These are phyloP conservation scores for Calcarisporium arbuscula DNA, from an alignment of 2,329 filamentous ascomycete genomes.

Conservation along the genomic window DNA sequence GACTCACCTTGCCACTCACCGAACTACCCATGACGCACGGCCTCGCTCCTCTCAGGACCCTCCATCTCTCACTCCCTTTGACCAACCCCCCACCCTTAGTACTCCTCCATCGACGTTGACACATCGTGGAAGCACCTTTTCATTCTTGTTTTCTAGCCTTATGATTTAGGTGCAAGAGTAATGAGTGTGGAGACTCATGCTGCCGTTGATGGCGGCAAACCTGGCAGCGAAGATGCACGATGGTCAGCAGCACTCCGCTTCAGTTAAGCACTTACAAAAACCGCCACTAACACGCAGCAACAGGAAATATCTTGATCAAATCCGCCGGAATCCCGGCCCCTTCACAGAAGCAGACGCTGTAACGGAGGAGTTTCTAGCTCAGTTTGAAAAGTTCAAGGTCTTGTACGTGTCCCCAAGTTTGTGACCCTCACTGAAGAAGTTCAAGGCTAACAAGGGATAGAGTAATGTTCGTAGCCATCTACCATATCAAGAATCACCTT, in stretches of 20 bases:
- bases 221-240: slow-evolving; percentile 23
- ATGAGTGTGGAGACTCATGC: slow-evolving; percentile 20
- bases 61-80: no score
- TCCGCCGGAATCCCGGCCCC: slow-evolving; percentile 71
- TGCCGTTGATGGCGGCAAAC: slow-evolving; percentile 4
- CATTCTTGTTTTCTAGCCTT: no score
- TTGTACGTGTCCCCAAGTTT: slow-evolving; percentile 45
- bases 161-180: no score
- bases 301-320: slow-evolving; percentile 79
- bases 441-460: slow-evolving; percentile 23
- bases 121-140: no score
- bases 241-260: slow-evolving; percentile 21
- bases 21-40: no score
- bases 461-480: slow-evolving; percentile 39
- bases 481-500: slow-evolving; percentile 2
- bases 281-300: slow-evolving; percentile 12
- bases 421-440: slow-evolving; percentile 1
- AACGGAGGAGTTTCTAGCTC: slow-evolving; percentile 44
- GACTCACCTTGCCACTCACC: no score
- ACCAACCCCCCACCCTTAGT: no score
- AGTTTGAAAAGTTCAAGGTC: slow-evolving; percentile 66
- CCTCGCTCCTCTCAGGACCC: no score
- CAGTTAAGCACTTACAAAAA: slow-evolving; percentile 1
- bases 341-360: slow-evolving; percentile 64
- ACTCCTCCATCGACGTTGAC: no score